These are phyloP conservation scores for Epichloe typhina DNA, from an alignment of 2,329 filamentous ascomycete species.

Conservation along the genomic window DNA sequence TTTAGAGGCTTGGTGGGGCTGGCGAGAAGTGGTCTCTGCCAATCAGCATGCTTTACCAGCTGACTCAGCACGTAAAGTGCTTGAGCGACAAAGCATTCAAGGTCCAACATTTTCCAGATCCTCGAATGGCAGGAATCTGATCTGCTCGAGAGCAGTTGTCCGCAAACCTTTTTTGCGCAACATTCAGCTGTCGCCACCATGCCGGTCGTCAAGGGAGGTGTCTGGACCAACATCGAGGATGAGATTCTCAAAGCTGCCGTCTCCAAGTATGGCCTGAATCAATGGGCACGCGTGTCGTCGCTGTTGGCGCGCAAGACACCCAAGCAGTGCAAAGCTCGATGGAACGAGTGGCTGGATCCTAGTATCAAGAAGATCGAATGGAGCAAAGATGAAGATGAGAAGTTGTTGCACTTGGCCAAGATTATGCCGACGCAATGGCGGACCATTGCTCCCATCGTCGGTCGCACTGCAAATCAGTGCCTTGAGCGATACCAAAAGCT, in stretches of 20 bases:
- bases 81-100: background rate
- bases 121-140: background rate
- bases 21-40: no score
- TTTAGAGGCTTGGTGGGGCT: no score
- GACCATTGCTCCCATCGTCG: constrained; percentile 93
- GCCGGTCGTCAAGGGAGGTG: constrained; percentile 62
- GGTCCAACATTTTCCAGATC: constrained; percentile 1
- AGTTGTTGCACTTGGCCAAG: constrained; percentile 89
- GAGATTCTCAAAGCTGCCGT: constrained; percentile 95
- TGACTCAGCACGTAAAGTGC: constrained; percentile 1
- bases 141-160: background rate
- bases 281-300: constrained; percentile 97
- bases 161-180: background rate
- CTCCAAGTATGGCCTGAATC: constrained; percentile 88
- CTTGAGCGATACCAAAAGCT: constrained; percentile 94
- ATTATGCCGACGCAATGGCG: constrained; percentile 99
- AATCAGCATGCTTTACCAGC: background rate
- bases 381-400: constrained; percentile 98
- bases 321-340: constrained; percentile 98
- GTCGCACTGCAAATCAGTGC: constrained; percentile 91
- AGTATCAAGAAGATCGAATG: constrained; percentile 98
- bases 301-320: constrained; percentile 93
- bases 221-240: constrained; percentile 72
- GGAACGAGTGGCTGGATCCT: constrained; percentile 96
- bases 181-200: constrained; percentile 29